Evolutionary conservation across 163 green algal genomes (phyloP).

Genomic region (Chlamydomonas reinhardtii): DNA sequence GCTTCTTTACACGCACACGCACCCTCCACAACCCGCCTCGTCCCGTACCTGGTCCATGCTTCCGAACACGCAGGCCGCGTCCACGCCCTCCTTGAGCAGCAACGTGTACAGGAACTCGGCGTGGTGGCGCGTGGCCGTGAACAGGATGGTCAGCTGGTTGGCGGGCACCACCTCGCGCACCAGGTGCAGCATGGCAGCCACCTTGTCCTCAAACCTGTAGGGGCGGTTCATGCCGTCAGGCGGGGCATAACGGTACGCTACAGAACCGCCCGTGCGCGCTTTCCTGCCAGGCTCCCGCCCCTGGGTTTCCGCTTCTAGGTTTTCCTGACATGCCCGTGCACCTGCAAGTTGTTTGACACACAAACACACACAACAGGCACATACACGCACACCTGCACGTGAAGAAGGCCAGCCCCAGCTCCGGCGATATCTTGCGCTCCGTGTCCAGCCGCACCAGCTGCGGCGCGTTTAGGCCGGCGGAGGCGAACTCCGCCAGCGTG

Average conservation of each 20-base stretch:
- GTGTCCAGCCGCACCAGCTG: slow-evolving; percentile 95
- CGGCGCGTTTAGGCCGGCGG: slow-evolving; percentile 88
- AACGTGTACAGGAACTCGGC: slow-evolving; percentile 93
- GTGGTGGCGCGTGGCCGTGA: slow-evolving; percentile 94
- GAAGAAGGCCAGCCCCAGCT: slow-evolving; percentile 92
- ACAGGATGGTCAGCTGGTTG: slow-evolving; percentile 88
- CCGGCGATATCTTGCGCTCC: slow-evolving; percentile 90
- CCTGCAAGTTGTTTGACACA: no score
- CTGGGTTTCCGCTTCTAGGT: no score
- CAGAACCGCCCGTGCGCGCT: neutral
- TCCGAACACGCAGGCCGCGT: slow-evolving; percentile 86
- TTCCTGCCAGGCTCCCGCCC: neutral
- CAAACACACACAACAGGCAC: no score
- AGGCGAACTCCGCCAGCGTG: slow-evolving; percentile 95
- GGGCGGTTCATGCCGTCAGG: no score
- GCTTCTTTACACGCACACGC: no score
- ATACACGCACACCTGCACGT: slow-evolving; percentile 67
- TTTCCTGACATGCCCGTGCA: no score
- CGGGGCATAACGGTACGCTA: no score
- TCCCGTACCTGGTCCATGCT: slow-evolving; percentile 91
- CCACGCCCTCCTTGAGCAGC: slow-evolving; percentile 82
- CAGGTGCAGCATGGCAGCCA: slow-evolving; percentile 90
- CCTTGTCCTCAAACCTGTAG: slow-evolving; percentile 87
- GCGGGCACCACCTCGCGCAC: slow-evolving; percentile 77
- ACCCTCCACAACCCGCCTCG: neutral